These are phyloP conservation scores for Penicillium roqueforti DNA, from an alignment of 495 filamentous ascomycete species.

Conservation along the genomic window DNA sequence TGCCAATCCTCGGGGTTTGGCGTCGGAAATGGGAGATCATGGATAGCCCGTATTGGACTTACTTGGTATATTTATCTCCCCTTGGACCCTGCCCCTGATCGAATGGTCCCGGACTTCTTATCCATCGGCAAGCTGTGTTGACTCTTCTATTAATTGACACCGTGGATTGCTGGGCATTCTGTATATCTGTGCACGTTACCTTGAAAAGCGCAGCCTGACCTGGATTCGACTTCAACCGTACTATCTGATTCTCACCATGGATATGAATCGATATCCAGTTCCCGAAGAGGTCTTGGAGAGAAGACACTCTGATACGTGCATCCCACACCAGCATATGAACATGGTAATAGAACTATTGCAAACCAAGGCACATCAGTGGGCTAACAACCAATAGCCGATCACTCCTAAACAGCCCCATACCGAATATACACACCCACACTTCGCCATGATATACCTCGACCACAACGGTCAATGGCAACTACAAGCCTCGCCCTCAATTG, in stretches of 20 bases:
- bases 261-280: conserved; percentile 13
- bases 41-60: conserved; percentile 2
- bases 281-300: conserved; percentile 19
- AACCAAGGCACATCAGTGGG: not conserved
- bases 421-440: conserved; percentile 34
- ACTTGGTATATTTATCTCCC: conserved; percentile 5
- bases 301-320: conserved; percentile 22
- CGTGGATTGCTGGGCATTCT: no score
- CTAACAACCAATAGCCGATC: conserved; percentile 14
- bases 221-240: not conserved
- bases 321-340: conserved; percentile 9
- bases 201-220: not conserved
- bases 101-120: conserved; percentile 8
- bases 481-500: conserved; percentile 34
- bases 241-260: conserved; percentile 13
- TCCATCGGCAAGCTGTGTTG: conserved; percentile 7
- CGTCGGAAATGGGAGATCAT: conserved; percentile 4
- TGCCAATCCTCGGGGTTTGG: conserved; percentile 6
- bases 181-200: not conserved
- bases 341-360: conserved; percentile 12
- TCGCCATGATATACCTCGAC: conserved; percentile 40
- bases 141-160: not conserved
- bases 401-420: conserved; percentile 15
- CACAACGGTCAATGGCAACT: conserved; percentile 34
- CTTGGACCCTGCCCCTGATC: conserved; percentile 2